Evolutionary conservation across 768 basidiomycete genomes (phyloP), one percentile per base, ranked within the genome.

Genomic region (Coprinopsis strossmayeri): DNA sequence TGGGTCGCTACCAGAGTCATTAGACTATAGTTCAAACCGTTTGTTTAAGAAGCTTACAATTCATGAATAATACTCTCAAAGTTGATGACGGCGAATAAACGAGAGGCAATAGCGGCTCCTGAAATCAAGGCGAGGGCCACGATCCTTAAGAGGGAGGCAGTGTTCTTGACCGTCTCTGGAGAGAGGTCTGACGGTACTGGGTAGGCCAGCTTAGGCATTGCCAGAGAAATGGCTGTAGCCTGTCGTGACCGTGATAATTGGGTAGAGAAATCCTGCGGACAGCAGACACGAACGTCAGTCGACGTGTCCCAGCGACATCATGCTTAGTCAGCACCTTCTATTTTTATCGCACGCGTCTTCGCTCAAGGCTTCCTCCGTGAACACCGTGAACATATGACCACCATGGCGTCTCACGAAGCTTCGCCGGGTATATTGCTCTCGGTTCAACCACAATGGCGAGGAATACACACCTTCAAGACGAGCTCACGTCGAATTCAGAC

Each of bases 1-100:
- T 55, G 94, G 92, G 62, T 96, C 94, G 62, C 93, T 95, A 61
- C 46, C 50, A 15, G 45, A 17, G 45, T 43, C 27, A 40, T 57
- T 52, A 58, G 41, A 34, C n/a, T n/a, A n/a, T n/a, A n/a, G 55
- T 41, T 47, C 45, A 21, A 20, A 23, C 42, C 48, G 49, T 45
- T 28, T 18, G 54, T 45, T 20, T 13, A 27, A 39, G 15, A 40
- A 42, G 78, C 92, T 58, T 55, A 96, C 93, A 97, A 98, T 75
- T 98, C 96, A 67, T 98, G 95, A 59, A 99, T 98, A 59, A 99
- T 92, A 76, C 92, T 95, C 72, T 99, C 96, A 64, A 96, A 97
- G 58, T 97, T 91, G 54, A 98, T 72, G 59, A 99, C 96, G 55
- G 96, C 95, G 62, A 99, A 99, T 60, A 97, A 75, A 65, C 96